Base-by-base conservation (phyloP, 192 early-diverging fungal genomes). In the Chytriomyces confervae region DNA sequence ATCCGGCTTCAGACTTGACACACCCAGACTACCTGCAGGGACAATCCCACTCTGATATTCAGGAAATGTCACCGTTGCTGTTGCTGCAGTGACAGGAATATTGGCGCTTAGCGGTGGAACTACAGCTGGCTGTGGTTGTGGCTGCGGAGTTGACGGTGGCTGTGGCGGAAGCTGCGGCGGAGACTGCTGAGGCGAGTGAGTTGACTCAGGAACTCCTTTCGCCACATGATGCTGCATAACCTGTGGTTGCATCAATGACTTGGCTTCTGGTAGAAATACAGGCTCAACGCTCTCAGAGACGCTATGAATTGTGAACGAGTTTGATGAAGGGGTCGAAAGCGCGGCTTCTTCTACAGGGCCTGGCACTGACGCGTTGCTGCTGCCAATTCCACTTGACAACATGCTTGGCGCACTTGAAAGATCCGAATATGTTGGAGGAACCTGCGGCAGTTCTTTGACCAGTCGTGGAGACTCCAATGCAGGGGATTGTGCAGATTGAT, bases 1-100 rank as follows among this genome's bases (percentile, higher is more conserved):
- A n/a, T 76, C 74, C 16, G 63, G 74, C 50, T 76, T 76, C 62
- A 76, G 51, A 6, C 62, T 66, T 50, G n/a, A 13, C 6, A 62
- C 74, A 9, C 74, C 74, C 27, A 76, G 48, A 48, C 45, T 50
- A 7, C 63, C 63, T 23, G 74, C 74, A 10, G 74, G 74, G 9
- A 76, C 63, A 36, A 76, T 53, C 10, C 74, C 74, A 76, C 23
- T 50, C 36, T 65, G 36, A 11, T 13, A 20, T 36, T 65, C 63
- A 13, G 63, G 11, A 13, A 23, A 13, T 65, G 63, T 11, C 63
- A 57, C 20, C 0, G 53, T 20, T 57, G 53, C 53, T 57, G 53
- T 20, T 57, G 53, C 1, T 57, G 53, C 20, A 57, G 53, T n/a
- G 20, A 57, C 53, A 5, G 13, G 16, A 13, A 3, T 20, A 20